phyloP scores from a whole-genome alignment of 2,329 filamentous ascomycete genomes.

The Hymenoscyphus linearis region DNA sequence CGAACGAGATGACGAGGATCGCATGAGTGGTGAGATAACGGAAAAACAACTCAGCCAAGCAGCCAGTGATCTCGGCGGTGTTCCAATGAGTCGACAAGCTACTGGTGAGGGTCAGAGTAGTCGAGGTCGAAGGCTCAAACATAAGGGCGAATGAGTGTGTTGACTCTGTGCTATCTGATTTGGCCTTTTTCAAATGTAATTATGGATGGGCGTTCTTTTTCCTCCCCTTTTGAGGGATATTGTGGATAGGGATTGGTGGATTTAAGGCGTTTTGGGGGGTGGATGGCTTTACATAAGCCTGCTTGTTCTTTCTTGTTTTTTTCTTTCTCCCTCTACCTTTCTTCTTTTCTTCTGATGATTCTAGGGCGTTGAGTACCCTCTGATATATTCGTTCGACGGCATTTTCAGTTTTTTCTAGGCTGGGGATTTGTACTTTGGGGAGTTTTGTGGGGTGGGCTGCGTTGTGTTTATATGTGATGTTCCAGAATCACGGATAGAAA shows the following conservation, averaged over 20 bases:
- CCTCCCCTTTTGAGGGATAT: too few relatives aligned
- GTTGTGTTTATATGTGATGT: too few relatives aligned
- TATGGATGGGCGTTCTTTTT: conserved; percentile 1
- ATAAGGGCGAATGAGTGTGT: conserved; percentile 22
- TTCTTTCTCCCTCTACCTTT: neutral
- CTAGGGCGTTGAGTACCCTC: too few relatives aligned
- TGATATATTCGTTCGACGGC: too few relatives aligned
- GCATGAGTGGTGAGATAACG: conserved; percentile 10
- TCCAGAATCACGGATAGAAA: too few relatives aligned
- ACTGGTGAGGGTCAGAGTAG: conserved; percentile 15
- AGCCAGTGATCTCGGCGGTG: conserved; percentile 11
- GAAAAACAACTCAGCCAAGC: conserved; percentile 17
- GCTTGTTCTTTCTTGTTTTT: too few relatives aligned
- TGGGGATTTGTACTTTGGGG: too few relatives aligned
- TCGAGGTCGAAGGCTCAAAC: conserved; percentile 24
- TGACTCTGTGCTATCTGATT: neutral
- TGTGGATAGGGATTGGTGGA: neutral
- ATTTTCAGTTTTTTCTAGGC: too few relatives aligned
- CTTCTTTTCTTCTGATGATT: neutral
- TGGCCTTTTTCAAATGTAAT: neutral
- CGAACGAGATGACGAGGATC: conserved; percentile 11
- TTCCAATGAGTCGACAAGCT: conserved; percentile 9
- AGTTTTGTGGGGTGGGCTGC: too few relatives aligned
- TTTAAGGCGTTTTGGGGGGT: neutral
- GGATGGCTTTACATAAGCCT: neutral